A percentile compares a stretch with the other conserved stretches of the same genome.
phyloP scores from a whole-genome alignment of 805 yeast species.

The Yarrowia keelungensis region DNA sequence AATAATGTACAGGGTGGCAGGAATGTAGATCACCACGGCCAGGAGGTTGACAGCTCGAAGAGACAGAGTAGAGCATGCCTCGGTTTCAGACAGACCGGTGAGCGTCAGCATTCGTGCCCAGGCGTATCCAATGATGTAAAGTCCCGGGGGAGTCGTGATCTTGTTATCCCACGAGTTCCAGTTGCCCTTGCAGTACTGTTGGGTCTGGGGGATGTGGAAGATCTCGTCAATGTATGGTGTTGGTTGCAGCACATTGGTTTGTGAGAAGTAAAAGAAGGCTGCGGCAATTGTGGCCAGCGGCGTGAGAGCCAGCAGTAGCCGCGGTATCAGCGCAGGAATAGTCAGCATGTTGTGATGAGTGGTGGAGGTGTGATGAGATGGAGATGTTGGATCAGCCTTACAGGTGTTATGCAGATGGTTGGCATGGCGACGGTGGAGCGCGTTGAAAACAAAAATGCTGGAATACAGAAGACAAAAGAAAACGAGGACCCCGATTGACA shows the following conservation, averaged over 20 bases:
- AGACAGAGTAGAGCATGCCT: constrained; percentile 49
- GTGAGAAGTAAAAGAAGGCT: constrained; percentile 10
- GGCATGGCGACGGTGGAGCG: no score
- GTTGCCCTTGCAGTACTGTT: constrained; percentile 65
- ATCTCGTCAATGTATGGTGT: constrained; percentile 64
- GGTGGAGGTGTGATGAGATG: background rate
- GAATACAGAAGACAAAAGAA: no score
- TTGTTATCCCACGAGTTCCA: constrained; percentile 82
- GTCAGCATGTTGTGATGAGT: constrained; percentile 15
- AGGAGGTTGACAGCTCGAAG: constrained; percentile 67
- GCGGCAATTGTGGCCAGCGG: constrained; percentile 26
- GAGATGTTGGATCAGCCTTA: background rate
- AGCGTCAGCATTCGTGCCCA: constrained; percentile 43
- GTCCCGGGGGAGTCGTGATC: constrained; percentile 96
- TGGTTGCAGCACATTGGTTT: constrained; percentile 26
- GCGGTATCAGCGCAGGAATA: constrained; percentile 18
- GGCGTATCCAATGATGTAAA: constrained; percentile 61
- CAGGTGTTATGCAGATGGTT: constrained; percentile 11
- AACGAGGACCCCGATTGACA: no score
- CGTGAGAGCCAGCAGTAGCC: constrained; percentile 32
- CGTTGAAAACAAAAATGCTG: no score
- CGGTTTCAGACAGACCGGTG: constrained; percentile 43
- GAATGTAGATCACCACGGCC: constrained; percentile 49
- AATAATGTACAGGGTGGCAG: constrained; percentile 52
- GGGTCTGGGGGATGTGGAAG: constrained; percentile 85